Evolutionary conservation across 2,329 filamentous ascomycete species (phyloP), one percentile per base, ranked within the genome.

Genomic region (Drechslerella stenobrocha): DNA sequence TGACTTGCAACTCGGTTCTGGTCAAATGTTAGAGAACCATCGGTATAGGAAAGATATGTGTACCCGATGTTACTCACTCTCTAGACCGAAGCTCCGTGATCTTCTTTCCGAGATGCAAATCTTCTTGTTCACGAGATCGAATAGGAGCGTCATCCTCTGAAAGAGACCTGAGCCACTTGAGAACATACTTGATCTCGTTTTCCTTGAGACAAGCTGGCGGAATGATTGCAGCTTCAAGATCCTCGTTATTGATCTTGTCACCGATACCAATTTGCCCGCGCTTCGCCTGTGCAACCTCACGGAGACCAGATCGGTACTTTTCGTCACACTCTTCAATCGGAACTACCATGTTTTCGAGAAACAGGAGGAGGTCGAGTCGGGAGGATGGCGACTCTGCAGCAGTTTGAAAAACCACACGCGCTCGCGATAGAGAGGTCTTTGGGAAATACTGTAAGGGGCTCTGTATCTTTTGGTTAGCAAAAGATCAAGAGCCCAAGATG

Each of bases 1-100:
- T 89, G 77, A 92, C 84, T 74, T 93, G 89, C 35, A 91, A 78
- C 72, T 91, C 86, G 0, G 88, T 90, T 77, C 63, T 67, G 22
- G 11, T 40, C 9, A 23, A 47, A 23, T 26, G 22, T 30, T 26
- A 47, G 44, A 26, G 3, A 47, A 9, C 15, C 26, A 9, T 32
- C 2, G 1, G 37, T 48, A 11, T 18, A 11, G 24, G 3, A 9
- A 51, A 13, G 11, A 18, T 1, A 8, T n/a, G 28, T 26, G 13
- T n/a, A 4, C 11, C n/a, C 2, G 8, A 52, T 24, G 7, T 11
- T 6, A 26, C 63, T 60, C 20, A 67, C 63, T 67, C 63, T 24
- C 63, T 53, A 6, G 50, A 51, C 32, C 63, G 44, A 23, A 67
- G 63, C 7, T 67, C 63, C 5, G 50, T 58, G 24, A 52, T 56